Evolutionary conservation across 2,329 filamentous ascomycete genomes (phyloP), one percentile per base, ranked within the genome.

Genomic region (Phialophora tarda): DNA sequence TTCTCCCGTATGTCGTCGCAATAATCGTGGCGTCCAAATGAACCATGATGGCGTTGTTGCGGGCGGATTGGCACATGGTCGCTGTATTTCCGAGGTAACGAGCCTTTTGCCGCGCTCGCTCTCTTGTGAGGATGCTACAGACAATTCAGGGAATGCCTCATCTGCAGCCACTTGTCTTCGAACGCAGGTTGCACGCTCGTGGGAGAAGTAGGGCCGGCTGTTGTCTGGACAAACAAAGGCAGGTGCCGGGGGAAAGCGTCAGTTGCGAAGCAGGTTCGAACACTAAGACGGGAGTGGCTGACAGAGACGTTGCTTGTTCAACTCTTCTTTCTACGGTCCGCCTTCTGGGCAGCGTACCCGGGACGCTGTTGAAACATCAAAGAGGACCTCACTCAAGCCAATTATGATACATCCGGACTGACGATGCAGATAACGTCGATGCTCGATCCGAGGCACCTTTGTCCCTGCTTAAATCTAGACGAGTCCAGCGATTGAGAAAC

Each of bases 261-360:
- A 23, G 24, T 24, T 12, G 47, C 48, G 48, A 51, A 23, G 48
- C 26, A 51, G 4, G 6, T 23, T 21, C 21, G 24, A 51, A 28
- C 48, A 51, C 48, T 4, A 51, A 23, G 21, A 26, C 48, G 10
- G 21, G 21, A 24, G 48, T 11, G 48, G 21, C 24, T 24, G 21
- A 17, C 48, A 28, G 53, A 8, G 28, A 28, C 24, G 28, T 55
- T 55, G 53, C 53, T 55, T 55, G 53, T 34, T 55, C 28, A 55
- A 34, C 28, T 34, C 53, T 55, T 55, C 53, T 55, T 55, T 34
- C 53, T 21, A 30, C 24, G 17, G 1, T 10, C 17, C 8, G 17
- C 28, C 5, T 54, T 21, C 17, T 21, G 28, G 53, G 23, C 34
- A 30, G 17, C 28, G 24, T 34, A 55, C 28, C 53, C 26, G 24